Conservation (phyloP, 164 flowering plant species). For the Houttuynia cordata region DNA sequence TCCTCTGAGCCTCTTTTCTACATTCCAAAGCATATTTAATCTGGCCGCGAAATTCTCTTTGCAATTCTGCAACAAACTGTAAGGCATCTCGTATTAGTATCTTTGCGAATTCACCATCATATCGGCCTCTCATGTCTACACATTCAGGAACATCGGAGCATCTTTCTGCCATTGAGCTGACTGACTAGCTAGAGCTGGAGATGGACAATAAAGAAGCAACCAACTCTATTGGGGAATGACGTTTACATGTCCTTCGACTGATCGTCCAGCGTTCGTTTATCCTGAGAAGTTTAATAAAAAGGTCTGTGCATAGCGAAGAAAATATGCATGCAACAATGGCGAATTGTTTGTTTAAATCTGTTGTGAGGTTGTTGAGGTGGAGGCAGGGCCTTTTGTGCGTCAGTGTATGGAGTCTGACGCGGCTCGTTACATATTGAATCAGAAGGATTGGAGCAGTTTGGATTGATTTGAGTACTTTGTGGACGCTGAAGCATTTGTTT, state of each 20-base stretch:
- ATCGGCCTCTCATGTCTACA: conserved; percentile 69
- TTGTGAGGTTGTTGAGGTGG: neutral
- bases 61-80: conserved; percentile 62
- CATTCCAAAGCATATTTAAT: conserved; percentile 72
- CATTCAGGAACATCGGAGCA: conserved; percentile 63
- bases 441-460: neutral
- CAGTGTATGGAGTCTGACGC: neutral
- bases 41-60: conserved; percentile 51
- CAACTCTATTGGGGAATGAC: neutral
- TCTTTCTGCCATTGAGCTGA: conserved; percentile 1
- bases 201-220: neutral
- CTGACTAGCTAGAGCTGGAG: neutral
- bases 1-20: conserved; percentile 46
- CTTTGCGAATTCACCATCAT: conserved; percentile 43
- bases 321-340: neutral
- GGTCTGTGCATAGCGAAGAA: too few relatives aligned
- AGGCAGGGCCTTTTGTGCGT: conserved; percentile 6
- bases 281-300: neutral
- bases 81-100: conserved; percentile 64
- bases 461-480: conserved; percentile 5
- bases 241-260: neutral
- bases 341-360: neutral
- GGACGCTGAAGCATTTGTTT: neutral
- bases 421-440: neutral
- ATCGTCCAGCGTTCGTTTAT: too few relatives aligned